Percentiles rank a stretch among this genome's conserved stretches.
Evolutionary conservation across 805 yeast species (phyloP).

Genomic region (Komagataella populi): DNA sequence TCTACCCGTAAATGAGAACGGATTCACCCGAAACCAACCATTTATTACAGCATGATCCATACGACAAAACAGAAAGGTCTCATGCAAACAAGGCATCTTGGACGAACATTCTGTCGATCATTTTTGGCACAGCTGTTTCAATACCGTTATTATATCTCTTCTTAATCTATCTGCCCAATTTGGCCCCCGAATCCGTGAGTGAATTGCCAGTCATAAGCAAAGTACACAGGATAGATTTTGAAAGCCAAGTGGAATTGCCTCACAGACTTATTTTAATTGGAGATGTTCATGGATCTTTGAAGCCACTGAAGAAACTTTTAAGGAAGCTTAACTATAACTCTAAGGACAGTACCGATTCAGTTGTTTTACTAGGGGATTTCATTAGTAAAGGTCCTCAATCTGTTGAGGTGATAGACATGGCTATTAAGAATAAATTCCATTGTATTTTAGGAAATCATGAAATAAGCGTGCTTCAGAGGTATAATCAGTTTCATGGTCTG

Average conservation of each 20-base stretch:
- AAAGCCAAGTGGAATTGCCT: conserved; percentile 5
- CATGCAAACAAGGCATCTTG: background rate
- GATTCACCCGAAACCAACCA: background rate
- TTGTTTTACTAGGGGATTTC: conserved; percentile 75
- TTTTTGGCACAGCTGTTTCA: conserved; percentile 3
- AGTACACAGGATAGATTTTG: conserved; percentile 13
- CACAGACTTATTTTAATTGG: conserved; percentile 62
- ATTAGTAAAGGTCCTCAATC: conserved; percentile 77
- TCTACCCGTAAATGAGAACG: background rate
- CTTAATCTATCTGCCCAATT: conserved; percentile 15
- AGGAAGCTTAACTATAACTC: conserved; percentile 30
- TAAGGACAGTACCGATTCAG: conserved; percentile 29
- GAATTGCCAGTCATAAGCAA: conserved; percentile 10
- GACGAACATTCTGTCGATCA: background rate
- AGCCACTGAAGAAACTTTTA: conserved; percentile 39
- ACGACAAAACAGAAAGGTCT: background rate
- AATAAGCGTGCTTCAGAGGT: conserved; percentile 49
- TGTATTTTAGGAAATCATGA: conserved; percentile 91
- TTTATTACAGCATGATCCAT: background rate
- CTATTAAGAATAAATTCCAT: conserved; percentile 41
- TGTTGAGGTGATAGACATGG: conserved; percentile 49
- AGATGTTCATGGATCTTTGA: conserved; percentile 75
- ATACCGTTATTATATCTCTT: conserved; percentile 14
- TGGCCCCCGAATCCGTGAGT: conserved; percentile 12
- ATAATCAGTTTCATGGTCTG: conserved; percentile 45